Percentiles rank a stretch among this genome's conserved stretches.
Conservation (phyloP, 1,139 yeast genomes). For the Hansenula lynferdii region DNA sequence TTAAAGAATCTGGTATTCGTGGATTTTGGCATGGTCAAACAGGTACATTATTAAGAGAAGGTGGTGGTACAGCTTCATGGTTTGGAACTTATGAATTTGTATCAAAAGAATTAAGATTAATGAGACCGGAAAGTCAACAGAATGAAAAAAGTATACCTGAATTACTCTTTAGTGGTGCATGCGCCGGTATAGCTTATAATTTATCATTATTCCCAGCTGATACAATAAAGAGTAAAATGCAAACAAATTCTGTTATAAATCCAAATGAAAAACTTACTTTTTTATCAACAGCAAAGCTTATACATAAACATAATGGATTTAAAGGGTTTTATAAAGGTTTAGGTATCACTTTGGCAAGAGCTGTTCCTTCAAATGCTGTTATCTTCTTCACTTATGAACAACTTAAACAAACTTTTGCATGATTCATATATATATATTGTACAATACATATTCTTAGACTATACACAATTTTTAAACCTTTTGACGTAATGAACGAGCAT, state of each 20-base stretch:
- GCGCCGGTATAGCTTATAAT: constrained; percentile 82
- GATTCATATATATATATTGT: neutral
- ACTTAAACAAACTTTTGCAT: constrained; percentile 38
- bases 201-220: constrained; percentile 84
- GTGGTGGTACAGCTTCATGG: constrained; percentile 93
- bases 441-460: neutral
- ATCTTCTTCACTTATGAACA: constrained; percentile 78
- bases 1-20: constrained; percentile 46
- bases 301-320: constrained; percentile 45
- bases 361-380: constrained; percentile 87
- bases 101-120: constrained; percentile 26
- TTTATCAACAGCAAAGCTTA: constrained; percentile 30
- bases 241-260: constrained; percentile 46
- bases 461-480: neutral
- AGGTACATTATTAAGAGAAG: constrained; percentile 80
- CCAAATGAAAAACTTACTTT: constrained; percentile 24
- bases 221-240: constrained; percentile 84
- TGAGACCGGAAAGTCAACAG: constrained; percentile 4
- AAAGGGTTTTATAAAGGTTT: constrained; percentile 77
- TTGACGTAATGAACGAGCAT: neutral
- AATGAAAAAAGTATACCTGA: constrained; percentile 42
- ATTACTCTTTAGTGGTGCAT: constrained; percentile 71
- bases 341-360: constrained; percentile 74
- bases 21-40: constrained; percentile 85
- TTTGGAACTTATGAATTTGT: constrained; percentile 79